Evolutionary conservation across 768 basidiomycete genomes (phyloP).

Genomic region (Collybia sp.): DNA sequence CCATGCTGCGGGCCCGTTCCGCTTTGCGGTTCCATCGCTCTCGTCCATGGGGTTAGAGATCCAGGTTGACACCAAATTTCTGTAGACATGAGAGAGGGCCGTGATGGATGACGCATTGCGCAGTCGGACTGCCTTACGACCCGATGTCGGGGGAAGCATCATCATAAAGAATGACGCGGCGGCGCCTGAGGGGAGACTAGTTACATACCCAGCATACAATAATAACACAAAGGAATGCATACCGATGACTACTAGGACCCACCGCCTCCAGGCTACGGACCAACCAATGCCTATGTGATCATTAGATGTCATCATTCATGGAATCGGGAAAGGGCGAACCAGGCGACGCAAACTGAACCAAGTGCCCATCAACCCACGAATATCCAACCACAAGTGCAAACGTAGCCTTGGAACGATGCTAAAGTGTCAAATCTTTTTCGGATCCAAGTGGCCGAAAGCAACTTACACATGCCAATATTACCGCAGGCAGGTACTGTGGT

Average conservation of each 20-base stretch:
- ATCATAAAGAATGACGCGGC: conserved; percentile 49
- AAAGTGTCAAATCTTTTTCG: no score
- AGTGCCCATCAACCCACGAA: conserved; percentile 51
- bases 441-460: not conserved
- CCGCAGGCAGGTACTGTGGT: conserved; percentile 28
- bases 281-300: conserved; percentile 39
- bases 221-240: conserved; percentile 5
- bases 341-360: conserved; percentile 35
- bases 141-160: conserved; percentile 47
- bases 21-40: conserved; percentile 3
- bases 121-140: conserved; percentile 40
- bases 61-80: conserved; percentile 36
- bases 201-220: not conserved
- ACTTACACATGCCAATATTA: conserved; percentile 32
- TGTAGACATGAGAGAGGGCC: conserved; percentile 36
- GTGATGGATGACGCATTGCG: conserved; percentile 36
- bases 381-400: conserved; percentile 46
- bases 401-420: conserved; percentile 26
- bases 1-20: conserved; percentile 12
- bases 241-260: conserved; percentile 47
- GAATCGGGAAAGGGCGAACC: no score
- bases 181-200: conserved; percentile 25
- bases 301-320: no score
- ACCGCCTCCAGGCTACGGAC: conserved; percentile 46
- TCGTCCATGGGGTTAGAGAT: conserved; percentile 17